Percentiles rank a stretch among this genome's conserved stretches.
phyloP scores from a whole-genome alignment of 2,329 filamentous ascomycete genomes.

The Verticillium klebahnii region DNA sequence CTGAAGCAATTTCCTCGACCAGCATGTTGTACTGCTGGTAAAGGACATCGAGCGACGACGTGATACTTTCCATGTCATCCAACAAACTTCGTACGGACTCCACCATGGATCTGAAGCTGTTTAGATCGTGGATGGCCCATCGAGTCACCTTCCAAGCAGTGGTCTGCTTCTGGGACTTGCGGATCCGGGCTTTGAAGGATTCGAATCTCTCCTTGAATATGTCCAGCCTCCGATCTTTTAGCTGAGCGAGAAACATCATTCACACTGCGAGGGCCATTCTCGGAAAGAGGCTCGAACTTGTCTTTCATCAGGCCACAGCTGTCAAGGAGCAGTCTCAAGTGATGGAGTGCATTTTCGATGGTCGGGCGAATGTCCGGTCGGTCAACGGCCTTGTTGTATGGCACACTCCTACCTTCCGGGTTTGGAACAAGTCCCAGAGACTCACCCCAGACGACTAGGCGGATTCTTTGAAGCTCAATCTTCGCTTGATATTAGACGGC shows the following conservation, averaged over 20 bases:
- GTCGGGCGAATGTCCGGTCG: too few relatives aligned
- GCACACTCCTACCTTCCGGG: too few relatives aligned
- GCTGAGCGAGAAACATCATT: too few relatives aligned
- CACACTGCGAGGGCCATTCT: too few relatives aligned
- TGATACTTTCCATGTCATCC: slow-evolving; percentile 16
- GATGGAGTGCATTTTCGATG: too few relatives aligned
- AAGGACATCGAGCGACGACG: slow-evolving; percentile 11
- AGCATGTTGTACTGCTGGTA: slow-evolving; percentile 10
- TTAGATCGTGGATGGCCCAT: slow-evolving; percentile 15
- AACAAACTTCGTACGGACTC: slow-evolving; percentile 13
- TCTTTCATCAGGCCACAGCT: background rate
- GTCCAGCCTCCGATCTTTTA: background rate
- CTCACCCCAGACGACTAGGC: too few relatives aligned
- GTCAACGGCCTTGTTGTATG: too few relatives aligned
- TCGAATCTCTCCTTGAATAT: slow-evolving; percentile 16
- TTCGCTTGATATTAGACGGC: too few relatives aligned
- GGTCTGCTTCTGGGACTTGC: slow-evolving; percentile 14
- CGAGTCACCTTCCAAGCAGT: slow-evolving; percentile 15
- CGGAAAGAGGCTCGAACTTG: slow-evolving; percentile 9
- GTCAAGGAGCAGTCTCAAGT: too few relatives aligned
- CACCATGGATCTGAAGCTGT: slow-evolving; percentile 14
- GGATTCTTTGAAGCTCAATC: too few relatives aligned
- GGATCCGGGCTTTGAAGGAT: slow-evolving; percentile 12
- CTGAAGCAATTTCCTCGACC: slow-evolving; percentile 13
- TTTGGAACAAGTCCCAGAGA: too few relatives aligned